Base-by-base conservation (phyloP, 768 basidiomycete species). In the Mycena galericulata region DNA sequence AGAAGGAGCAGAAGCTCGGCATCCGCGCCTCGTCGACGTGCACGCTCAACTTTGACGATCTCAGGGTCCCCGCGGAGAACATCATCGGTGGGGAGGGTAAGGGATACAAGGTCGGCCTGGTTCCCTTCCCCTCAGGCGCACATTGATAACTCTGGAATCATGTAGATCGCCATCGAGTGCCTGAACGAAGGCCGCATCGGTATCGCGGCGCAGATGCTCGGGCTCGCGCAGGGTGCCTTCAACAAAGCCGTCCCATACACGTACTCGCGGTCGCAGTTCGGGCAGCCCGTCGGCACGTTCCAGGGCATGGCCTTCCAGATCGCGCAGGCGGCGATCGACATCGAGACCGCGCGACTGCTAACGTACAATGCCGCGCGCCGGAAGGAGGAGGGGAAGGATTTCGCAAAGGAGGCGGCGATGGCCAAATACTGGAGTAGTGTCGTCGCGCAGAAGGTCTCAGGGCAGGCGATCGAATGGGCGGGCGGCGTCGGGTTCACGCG, bases 1-100 rank as follows among this genome's bases (percentile, higher is more conserved):
- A 99, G 87, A 98, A 98, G 84, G 98, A 99, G 79, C 91, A 98
- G 81, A 99, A 99, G 80, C 89, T 99, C 50, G 98, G 98, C 55
- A 99, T 99, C 77, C 88, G 94, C 65, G 96, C 98, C 0, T 96
- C 95, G 7, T 98, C 96, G 34, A 99, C 98, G 1, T 99, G 97
- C 76, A 89, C 94, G 1, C 87, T 98, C 66, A 93, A 90, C 81
- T 97, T 99, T 76, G 98, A 99, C 80, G 96, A 98, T 77, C 82
- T 99, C 75, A 92, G 90, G 72, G 85, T 88, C 45, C 82, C 98
- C 83, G 71, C 89, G 49, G 95, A 94, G 81, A 98, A 99, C 76
- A 81, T 99, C 64, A 90, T 99, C 69, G 98, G 98, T 11, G 94
- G 92, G 34, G 92, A 90, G 73, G 97, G 97, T 47, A 90, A 92